These are phyloP conservation scores for Penicillium parvum DNA, from an alignment of 495 filamentous ascomycete species.

Conservation along the genomic window DNA sequence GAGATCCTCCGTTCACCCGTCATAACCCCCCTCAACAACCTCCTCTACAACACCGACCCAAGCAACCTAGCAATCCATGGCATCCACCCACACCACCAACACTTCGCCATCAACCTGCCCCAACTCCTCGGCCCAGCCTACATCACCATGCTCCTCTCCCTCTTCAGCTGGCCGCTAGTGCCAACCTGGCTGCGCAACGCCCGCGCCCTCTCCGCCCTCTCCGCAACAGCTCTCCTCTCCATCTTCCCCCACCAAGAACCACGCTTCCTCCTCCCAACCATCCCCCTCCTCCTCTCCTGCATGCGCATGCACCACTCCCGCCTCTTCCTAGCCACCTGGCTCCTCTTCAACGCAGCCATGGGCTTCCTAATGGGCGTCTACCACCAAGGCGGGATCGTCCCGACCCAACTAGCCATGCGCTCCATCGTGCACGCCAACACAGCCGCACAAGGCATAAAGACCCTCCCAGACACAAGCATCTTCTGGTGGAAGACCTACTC, in stretches of 20 bases:
- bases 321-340: constrained; percentile 65
- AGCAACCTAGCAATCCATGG: constrained; percentile 85
- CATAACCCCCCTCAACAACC: constrained; percentile 87
- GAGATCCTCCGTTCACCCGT: constrained; percentile 55
- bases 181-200: constrained; percentile 47
- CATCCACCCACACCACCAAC: constrained; percentile 87
- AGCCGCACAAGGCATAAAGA: constrained; percentile 24
- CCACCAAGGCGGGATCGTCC: constrained; percentile 90
- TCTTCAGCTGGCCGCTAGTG: constrained; percentile 47
- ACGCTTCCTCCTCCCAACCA: constrained; percentile 81
- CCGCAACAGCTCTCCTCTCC: constrained; percentile 74
- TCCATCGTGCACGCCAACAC: constrained; percentile 28
- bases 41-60: constrained; percentile 75
- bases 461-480: constrained; percentile 56
- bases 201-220: constrained; percentile 67
- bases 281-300: constrained; percentile 85
- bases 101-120: constrained; percentile 78
- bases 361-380: constrained; percentile 87
- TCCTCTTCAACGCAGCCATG: constrained; percentile 74
- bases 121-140: constrained; percentile 87
- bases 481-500: constrained; percentile 99
- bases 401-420: constrained; percentile 60
- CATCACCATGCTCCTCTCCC: constrained; percentile 56
- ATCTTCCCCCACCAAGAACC: constrained; percentile 92
- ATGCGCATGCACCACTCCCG: constrained; percentile 62